Conservation (phyloP, 2,329 filamentous ascomycete species). For the Fusarium oligoseptatum region DNA sequence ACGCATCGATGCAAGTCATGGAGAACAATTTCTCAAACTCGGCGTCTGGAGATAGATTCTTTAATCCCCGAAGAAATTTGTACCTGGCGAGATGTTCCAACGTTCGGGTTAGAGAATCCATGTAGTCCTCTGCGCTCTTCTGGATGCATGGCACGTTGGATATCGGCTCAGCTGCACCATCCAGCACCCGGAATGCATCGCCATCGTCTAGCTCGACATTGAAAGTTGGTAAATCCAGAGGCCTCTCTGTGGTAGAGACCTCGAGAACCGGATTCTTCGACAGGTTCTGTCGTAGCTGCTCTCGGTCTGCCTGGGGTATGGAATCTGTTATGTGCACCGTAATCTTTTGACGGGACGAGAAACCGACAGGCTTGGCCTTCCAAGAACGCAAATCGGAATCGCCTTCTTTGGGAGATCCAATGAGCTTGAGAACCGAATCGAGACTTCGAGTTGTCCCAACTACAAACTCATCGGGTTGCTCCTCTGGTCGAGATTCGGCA, state of each 20-base stretch:
- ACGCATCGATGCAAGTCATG: not conserved
- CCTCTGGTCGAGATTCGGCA: not conserved
- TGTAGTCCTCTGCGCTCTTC: not conserved
- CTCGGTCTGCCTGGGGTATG: not conserved
- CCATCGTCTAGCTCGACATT: not conserved
- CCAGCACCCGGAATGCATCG: not conserved
- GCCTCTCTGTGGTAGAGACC: not conserved
- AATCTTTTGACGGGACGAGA: not conserved
- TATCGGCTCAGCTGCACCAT: not conserved
- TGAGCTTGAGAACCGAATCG: not conserved
- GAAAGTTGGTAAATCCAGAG: not conserved
- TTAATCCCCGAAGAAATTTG: not conserved
- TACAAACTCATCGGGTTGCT: not conserved
- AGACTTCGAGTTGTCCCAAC: not conserved
- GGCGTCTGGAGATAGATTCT: not conserved
- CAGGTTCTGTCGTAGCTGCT: not conserved
- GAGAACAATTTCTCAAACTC: not conserved
- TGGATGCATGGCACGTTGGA: not conserved
- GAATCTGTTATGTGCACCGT: not conserved
- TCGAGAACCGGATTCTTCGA: not conserved
- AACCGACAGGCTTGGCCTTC: not conserved
- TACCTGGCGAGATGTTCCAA: not conserved
- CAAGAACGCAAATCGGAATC: not conserved
- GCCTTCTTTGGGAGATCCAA: not conserved
- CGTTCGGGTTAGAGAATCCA: not conserved